phyloP scores from a whole-genome alignment of 139 green algal genomes.

The Ettlia oleoabundans region DNA sequence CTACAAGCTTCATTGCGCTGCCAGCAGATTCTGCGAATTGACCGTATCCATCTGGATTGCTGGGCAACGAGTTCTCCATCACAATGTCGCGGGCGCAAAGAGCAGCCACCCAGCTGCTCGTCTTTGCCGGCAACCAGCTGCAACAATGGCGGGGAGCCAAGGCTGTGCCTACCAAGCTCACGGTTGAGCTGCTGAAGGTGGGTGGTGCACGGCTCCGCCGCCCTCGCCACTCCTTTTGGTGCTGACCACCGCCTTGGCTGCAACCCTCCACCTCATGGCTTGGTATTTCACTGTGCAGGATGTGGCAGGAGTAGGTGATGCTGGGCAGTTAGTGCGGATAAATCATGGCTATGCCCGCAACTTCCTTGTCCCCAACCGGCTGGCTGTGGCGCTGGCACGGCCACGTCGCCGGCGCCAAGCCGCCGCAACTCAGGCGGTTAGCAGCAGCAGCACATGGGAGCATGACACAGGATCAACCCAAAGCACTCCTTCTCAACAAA shows the following conservation, averaged over 20 bases:
- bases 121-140: neutral
- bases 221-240: neutral
- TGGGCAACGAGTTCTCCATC: no score
- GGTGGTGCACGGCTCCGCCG: neutral
- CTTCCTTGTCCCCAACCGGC: constrained; percentile 36
- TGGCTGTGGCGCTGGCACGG: neutral
- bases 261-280: no score
- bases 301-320: constrained; percentile 34
- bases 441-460: neutral
- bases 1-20: no score
- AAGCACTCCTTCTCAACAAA: neutral
- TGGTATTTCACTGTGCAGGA: constrained; percentile 13
- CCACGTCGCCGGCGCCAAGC: neutral
- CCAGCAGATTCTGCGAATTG: no score
- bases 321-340: constrained; percentile 14
- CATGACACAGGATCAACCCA: no score
- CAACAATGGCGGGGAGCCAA: constrained; percentile 34
- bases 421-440: neutral
- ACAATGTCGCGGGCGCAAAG: neutral
- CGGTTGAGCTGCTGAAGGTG: constrained; percentile 34
- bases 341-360: constrained; percentile 46
- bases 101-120: neutral
- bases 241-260: no score
- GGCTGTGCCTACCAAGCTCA: constrained; percentile 22
- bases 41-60: no score